Evolutionary conservation across 2,329 filamentous ascomycete genomes (phyloP).

Genomic region (Aureobasidium musti): DNA sequence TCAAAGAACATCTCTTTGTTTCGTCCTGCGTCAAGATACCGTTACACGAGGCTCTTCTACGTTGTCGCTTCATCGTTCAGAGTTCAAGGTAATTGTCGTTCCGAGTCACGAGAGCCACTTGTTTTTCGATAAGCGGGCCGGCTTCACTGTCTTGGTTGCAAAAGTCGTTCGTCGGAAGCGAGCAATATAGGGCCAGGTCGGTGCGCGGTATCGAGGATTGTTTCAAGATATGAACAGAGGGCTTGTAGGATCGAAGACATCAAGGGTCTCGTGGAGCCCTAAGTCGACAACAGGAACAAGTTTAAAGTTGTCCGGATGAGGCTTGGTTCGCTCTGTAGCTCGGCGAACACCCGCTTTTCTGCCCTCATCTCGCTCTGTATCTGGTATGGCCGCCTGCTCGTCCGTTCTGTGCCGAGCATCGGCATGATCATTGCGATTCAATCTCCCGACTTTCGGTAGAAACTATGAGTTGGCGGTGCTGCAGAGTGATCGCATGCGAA

Average conservation of each 20-base stretch:
- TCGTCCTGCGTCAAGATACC: constrained; percentile 16
- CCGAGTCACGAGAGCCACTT: neutral
- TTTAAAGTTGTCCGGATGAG: constrained; percentile 13
- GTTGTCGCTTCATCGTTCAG: neutral
- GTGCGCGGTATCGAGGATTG: neutral
- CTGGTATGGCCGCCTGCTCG: constrained; percentile 2
- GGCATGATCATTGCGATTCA: neutral
- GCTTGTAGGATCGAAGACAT: neutral
- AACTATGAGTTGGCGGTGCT: neutral
- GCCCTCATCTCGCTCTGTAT: constrained; percentile 13
- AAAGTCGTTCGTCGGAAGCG: neutral
- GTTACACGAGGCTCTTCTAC: neutral
- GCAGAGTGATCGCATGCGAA: too few relatives aligned
- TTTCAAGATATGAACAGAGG: neutral
- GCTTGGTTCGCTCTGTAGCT: neutral
- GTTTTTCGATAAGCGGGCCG: neutral
- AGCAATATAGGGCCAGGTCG: neutral
- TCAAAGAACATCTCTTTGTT: neutral
- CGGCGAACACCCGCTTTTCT: constrained; percentile 1
- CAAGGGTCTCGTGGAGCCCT: neutral
- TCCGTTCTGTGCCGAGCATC: constrained; percentile 1
- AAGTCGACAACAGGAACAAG: constrained; percentile 8
- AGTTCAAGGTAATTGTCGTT: neutral
- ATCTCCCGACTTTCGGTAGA: neutral
- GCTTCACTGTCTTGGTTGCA: neutral